A percentile compares a stretch with the other conserved stretches of the same genome.
These are phyloP conservation scores for Trypanosoma rangeli DNA, from an alignment of 208 protist genomes.

Conservation along the genomic window DNA sequence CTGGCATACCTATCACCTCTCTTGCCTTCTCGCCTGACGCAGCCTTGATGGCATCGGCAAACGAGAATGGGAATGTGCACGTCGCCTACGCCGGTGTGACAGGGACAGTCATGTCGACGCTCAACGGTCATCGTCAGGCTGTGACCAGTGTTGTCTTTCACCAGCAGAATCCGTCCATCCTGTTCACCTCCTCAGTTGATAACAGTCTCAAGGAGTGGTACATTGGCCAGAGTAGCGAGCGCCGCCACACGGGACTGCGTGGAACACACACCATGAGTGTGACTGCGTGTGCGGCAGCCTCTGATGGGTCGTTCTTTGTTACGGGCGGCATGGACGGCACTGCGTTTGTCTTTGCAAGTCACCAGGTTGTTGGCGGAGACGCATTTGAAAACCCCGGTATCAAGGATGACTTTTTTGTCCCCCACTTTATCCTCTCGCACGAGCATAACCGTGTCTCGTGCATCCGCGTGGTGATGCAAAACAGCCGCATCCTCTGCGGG, in stretches of 20 bases:
- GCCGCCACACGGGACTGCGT: conserved; percentile 9
- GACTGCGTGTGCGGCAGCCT: conserved; percentile 52
- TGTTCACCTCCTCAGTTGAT: conserved; percentile 16
- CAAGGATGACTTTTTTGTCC: conserved; percentile 18
- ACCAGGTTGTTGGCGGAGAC: neutral
- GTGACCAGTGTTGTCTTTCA: conserved; percentile 59
- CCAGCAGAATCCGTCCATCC: conserved; percentile 6
- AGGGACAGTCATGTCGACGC: conserved; percentile 45
- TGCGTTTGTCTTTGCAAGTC: conserved; percentile 54
- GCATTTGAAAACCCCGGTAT: neutral
- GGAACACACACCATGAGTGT: conserved; percentile 47
- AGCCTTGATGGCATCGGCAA: conserved; percentile 65
- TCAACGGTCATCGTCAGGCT: conserved; percentile 68
- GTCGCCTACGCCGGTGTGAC: conserved; percentile 62
- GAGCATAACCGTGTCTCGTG: conserved; percentile 49
- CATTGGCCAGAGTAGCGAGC: conserved; percentile 42
- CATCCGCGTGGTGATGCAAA: conserved; percentile 43
- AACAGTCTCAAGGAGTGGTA: conserved; percentile 44
- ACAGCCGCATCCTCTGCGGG: conserved; percentile 68
- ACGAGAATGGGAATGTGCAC: conserved; percentile 64
- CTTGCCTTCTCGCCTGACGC: conserved; percentile 67
- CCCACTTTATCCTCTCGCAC: conserved; percentile 51
- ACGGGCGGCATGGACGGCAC: conserved; percentile 60
- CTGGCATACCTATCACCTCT: conserved; percentile 48
- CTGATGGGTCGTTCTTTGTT: conserved; percentile 54